Percentiles rank a stretch among this genome's conserved stretches.
These are phyloP conservation scores for Athelia psychrophila DNA, from an alignment of 1,284 basidiomycete genomes.

Conservation along the genomic window DNA sequence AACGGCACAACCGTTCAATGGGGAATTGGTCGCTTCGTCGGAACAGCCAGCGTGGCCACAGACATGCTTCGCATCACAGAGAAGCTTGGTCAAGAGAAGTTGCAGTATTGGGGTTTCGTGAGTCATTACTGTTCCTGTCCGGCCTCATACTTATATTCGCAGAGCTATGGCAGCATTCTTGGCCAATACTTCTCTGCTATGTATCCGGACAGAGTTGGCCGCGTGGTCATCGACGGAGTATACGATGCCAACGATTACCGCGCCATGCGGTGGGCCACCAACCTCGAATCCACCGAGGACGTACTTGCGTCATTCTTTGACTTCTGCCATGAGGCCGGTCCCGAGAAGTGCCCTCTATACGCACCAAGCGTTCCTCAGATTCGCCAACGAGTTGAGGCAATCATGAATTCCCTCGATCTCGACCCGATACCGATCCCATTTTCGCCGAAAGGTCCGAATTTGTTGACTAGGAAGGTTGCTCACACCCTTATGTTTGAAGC, in stretches of 20 bases:
- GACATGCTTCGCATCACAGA: conserved; percentile 25
- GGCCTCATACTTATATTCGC: neutral
- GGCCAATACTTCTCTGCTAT: conserved; percentile 21
- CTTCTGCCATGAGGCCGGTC: conserved; percentile 16
- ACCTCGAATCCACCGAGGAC: conserved; percentile 15
- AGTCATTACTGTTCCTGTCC: conserved; percentile 3
- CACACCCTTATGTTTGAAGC: neutral
- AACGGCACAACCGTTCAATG: neutral
- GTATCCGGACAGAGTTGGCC: conserved; percentile 20
- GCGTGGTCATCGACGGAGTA: conserved; percentile 15
- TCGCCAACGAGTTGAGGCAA: conserved; percentile 10
- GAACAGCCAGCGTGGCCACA: conserved; percentile 16
- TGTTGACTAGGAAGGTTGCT: neutral
- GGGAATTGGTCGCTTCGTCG: conserved; percentile 5
- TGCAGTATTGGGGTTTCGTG: conserved; percentile 27
- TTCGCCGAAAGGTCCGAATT: neutral
- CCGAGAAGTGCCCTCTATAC: conserved; percentile 10
- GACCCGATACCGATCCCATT: neutral
- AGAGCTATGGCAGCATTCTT: conserved; percentile 18
- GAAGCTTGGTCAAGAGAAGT: conserved; percentile 19
- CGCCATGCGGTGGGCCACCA: conserved; percentile 12
- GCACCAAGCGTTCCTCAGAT: conserved; percentile 11
- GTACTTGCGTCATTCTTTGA: conserved; percentile 9
- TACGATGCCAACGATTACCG: conserved; percentile 12
- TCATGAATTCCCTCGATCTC: neutral